A percentile compares a stretch with the other conserved stretches of the same genome.
phyloP scores from a whole-genome alignment of 495 filamentous ascomycete genomes.

The Chaetomidium leptoderma region DNA sequence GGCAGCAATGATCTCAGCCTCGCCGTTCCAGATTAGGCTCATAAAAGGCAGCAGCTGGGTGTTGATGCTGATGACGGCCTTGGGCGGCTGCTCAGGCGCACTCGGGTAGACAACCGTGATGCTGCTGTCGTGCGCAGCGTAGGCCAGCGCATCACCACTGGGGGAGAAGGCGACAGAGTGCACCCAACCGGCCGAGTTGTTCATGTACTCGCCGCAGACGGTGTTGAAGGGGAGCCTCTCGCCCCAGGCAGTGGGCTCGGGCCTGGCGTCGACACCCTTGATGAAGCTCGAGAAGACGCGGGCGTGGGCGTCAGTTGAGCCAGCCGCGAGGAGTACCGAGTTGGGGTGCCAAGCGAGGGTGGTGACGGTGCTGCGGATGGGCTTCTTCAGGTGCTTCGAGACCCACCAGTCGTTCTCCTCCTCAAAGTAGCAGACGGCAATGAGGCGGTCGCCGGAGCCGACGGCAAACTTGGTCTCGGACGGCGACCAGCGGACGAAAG shows the following conservation, averaged over 20 bases:
- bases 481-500: slow-evolving; percentile 95
- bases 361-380: slow-evolving; percentile 92
- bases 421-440: slow-evolving; percentile 98
- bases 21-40: slow-evolving; percentile 86
- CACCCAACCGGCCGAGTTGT: slow-evolving; percentile 94
- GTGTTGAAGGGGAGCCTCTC: slow-evolving; percentile 96
- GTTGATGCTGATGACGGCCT: slow-evolving; percentile 78
- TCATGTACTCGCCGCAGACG: slow-evolving; percentile 92
- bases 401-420: slow-evolving; percentile 99
- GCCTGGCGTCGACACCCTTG: slow-evolving; percentile 85
- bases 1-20: slow-evolving; percentile 90
- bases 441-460: slow-evolving; percentile 89
- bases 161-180: slow-evolving; percentile 89
- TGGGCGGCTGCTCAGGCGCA: slow-evolving; percentile 85
- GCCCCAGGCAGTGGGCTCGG: slow-evolving; percentile 87
- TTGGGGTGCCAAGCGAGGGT: slow-evolving; percentile 95
- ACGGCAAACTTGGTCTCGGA: slow-evolving; percentile 96
- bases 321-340: slow-evolving; percentile 87
- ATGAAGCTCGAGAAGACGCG: slow-evolving; percentile 93
- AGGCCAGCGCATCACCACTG: slow-evolving; percentile 84
- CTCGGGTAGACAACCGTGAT: slow-evolving; percentile 94
- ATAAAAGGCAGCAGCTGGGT: slow-evolving; percentile 88
- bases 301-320: slow-evolving; percentile 95
- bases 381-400: slow-evolving; percentile 97
- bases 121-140: slow-evolving; percentile 88